Base-by-base conservation (phyloP, 345 rosid species). In the Carallia pectinifolia region DNA sequence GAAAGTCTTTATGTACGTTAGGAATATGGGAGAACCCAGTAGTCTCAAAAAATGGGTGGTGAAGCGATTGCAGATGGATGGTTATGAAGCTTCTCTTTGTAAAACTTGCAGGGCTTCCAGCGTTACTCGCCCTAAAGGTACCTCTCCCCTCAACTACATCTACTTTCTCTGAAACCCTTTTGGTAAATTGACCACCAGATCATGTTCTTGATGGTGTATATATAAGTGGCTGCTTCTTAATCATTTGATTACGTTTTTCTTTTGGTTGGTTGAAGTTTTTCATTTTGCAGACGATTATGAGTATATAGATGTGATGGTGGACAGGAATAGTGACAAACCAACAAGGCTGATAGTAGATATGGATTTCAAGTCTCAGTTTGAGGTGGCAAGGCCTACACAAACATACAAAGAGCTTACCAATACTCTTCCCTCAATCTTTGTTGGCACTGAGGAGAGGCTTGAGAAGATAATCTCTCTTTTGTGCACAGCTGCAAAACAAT, bases 341-440 rank as follows among this genome's bases (percentile, higher is more conserved):
- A 47, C 70, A 58, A 86, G 89, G 66, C 47, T 87, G 44, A 79
- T 87, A 61, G 71, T 87, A 27, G 91, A 87, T 38, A 74, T 82
- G 70, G 87, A 87, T 34, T 85, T 87, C 44, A 80, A 71, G 74
- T 78, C 85, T 15, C 89, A 87, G 71, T 87, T 87, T 74, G 86
- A 85, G 80, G 3, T 85, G 29, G 89, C 67, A 34, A 85, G 78
- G 58, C 81, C 82, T 16, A 79, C 82, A 39, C 50, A 60, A 56
- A 44, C 29, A 30, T 87, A 87, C 76, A 79, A 67, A 77, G 82
- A 78, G 18, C 58, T 82, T 0, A 69, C 77, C 12, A 61, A 64
- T 53, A 64, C 40, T 44, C 77, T 87, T 34, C 87, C 87, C 4
- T 23, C 31, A 27, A 53, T 87, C 8, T 81, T 85, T 19, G 84